Evolutionary conservation across 2,329 filamentous ascomycete genomes (phyloP), one percentile per base, ranked within the genome.

Genomic region (Diaporthe citriasiana): DNA sequence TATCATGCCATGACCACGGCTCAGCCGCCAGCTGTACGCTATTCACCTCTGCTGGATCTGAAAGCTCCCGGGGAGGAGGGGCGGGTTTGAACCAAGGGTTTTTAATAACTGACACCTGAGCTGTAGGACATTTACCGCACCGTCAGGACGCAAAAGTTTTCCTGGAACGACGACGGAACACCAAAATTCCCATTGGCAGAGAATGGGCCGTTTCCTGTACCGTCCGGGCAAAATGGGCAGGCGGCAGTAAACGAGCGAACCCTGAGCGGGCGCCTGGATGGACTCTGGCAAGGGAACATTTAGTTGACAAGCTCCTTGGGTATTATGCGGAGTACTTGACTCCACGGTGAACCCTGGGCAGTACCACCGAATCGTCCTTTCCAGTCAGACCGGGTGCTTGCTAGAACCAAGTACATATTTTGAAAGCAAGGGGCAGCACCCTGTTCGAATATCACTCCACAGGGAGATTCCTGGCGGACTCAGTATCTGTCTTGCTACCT

Each of bases 1-100:
- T 83, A 82, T 70, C 82, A 83, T 59, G 82, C 82, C 0, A 77
- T 80, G 76, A 83, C 81, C 10, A 83, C 81, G 17, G 55, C 80
- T 4, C 78, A 82, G 27, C 81, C 81, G 0, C 74, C 77, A 0
- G 77, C 80, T 51, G 63, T 66, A 38, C 38, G 63, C 45, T n/a
- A n/a, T 35, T 30, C 30, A 4, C 45, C 59, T n/a, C n/a, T n/a
- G n/a, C n/a, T n/a, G n/a, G n/a, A n/a, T n/a, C n/a, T n/a, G n/a
- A n/a, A n/a, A n/a, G n/a, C n/a, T n/a, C n/a, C n/a, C n/a, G n/a
- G n/a, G n/a, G n/a, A n/a, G n/a, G n/a, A n/a, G n/a, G n/a, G n/a
- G n/a, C n/a, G n/a, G n/a, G 45, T 22, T n/a, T 47, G 45, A 22
- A 9, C 22, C 19, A 25, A 19, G 45, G 27, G 13, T 19, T 22